Conservation (phyloP, 2,329 filamentous ascomycete genomes). For the Elsinoe australis region DNA sequence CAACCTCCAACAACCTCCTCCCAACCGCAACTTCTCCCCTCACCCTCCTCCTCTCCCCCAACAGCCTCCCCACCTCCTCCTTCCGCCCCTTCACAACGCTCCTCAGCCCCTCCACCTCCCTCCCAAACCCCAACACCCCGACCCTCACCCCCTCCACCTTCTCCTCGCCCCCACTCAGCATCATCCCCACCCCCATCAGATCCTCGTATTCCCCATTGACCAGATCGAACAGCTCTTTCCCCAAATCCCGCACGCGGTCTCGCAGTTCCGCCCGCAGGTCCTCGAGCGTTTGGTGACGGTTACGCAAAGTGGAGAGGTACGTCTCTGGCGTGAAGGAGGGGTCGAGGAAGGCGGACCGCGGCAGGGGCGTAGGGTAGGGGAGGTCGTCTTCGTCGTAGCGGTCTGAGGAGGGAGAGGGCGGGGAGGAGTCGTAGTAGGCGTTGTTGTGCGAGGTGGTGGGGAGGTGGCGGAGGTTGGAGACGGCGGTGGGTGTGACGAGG, state of each 20-base stretch:
- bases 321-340: constrained; percentile 67
- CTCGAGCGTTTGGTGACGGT: constrained; percentile 91
- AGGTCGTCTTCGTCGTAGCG: constrained; percentile 60
- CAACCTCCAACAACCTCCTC: constrained; percentile 57
- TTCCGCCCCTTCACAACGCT: constrained; percentile 56
- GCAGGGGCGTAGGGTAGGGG: constrained; percentile 80
- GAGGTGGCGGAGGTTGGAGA: constrained; percentile 30
- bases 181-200: constrained; percentile 74
- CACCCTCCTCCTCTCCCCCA: constrained; percentile 60
- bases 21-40: constrained; percentile 56
- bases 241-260: constrained; percentile 68
- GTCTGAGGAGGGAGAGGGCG: constrained; percentile 31
- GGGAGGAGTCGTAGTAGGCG: constrained; percentile 39
- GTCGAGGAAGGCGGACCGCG: constrained; percentile 72
- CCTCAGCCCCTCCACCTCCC: constrained; percentile 71
- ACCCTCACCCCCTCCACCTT: constrained; percentile 85
- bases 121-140: constrained; percentile 73
- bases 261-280: constrained; percentile 83
- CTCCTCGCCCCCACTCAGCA: constrained; percentile 80
- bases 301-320: constrained; percentile 75
- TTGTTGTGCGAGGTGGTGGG: constrained; percentile 42
- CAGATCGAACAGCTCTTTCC: constrained; percentile 80
- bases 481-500: constrained; percentile 19
- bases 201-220: constrained; percentile 94
- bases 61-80: constrained; percentile 53